Conservation (phyloP, 352 stramenopile genomes). For the Globisporangium apiculatum region DNA sequence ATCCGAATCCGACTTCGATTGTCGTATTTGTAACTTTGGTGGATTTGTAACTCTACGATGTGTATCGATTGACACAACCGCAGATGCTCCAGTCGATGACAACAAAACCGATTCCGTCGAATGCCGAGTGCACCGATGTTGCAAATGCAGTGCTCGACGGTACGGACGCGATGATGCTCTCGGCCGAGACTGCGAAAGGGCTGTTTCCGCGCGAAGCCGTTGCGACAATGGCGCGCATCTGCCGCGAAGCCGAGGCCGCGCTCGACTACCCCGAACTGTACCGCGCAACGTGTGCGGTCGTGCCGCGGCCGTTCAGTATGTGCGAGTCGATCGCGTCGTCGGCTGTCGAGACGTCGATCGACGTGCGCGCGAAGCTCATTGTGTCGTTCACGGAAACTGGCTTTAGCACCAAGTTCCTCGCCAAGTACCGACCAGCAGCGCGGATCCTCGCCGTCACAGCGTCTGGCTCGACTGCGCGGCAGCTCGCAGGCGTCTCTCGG, state of each 20-base stretch:
- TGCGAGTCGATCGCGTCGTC: constrained; percentile 95
- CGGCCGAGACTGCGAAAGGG: constrained; percentile 98
- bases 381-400: constrained; percentile 97
- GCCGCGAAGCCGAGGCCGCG: constrained; percentile 84
- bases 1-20: no score
- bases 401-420: constrained; percentile 90
- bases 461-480: constrained; percentile 49
- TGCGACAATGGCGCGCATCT: constrained; percentile 92
- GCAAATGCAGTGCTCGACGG: constrained; percentile 99
- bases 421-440: constrained; percentile 92
- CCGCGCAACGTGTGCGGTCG: constrained; percentile 34
- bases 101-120: constrained; percentile 94
- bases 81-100: constrained; percentile 99
- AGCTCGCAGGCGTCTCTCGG: constrained; percentile 76
- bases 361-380: constrained; percentile 94
- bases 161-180: constrained; percentile 99
- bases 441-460: constrained; percentile 89
- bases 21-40: no score
- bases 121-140: constrained; percentile 99
- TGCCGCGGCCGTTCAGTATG: constrained; percentile 51
- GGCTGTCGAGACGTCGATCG: constrained; percentile 96
- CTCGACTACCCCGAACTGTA: constrained; percentile 75
- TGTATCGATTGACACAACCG: background rate
- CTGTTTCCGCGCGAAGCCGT: constrained; percentile 95
- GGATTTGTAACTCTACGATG: background rate